Evolutionary conservation across 495 filamentous ascomycete species (phyloP).

Genomic region (Xeromyces bisporus): DNA sequence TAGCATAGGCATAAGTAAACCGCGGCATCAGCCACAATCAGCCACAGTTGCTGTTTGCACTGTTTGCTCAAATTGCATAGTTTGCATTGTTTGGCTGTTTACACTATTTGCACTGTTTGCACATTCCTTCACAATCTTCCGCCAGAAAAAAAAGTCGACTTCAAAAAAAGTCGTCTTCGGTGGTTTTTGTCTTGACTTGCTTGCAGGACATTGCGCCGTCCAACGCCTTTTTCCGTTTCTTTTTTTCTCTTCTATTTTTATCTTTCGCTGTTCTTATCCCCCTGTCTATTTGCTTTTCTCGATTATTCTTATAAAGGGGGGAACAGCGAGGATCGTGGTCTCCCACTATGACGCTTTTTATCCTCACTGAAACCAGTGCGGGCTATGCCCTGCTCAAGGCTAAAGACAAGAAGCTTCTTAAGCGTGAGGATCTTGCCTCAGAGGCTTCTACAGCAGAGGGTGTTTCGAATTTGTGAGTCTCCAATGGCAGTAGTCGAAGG

Average conservation of each 20-base stretch:
- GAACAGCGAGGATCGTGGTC: constrained; percentile 15
- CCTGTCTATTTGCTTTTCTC: too few species aligned
- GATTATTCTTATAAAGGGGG: too few species aligned
- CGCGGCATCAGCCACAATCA: constrained; percentile 9
- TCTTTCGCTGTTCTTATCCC: too few species aligned
- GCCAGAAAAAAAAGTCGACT: constrained; percentile 3
- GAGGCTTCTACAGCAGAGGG: constrained; percentile 70
- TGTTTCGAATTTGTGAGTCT: constrained; percentile 65
- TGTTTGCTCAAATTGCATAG: too few species aligned
- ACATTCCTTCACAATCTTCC: constrained; percentile 13
- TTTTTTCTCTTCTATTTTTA: constrained; percentile 6
- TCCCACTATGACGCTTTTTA: constrained; percentile 55
- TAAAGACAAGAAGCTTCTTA: constrained; percentile 91
- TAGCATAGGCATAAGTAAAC: too few species aligned
- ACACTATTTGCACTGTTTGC: constrained; percentile 11
- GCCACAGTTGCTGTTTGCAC: constrained; percentile 10
- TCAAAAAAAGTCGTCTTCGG: constrained; percentile 8
- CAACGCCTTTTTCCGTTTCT: constrained; percentile 3
- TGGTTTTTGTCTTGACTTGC: too few species aligned
- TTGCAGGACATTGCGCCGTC: constrained; percentile 6
- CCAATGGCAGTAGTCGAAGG: constrained; percentile 2
- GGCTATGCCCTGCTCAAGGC: constrained; percentile 97
- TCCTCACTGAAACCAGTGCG: constrained; percentile 83
- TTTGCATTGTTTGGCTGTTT: too few species aligned
- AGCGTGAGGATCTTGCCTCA: constrained; percentile 56